Evolutionary conservation across 495 filamentous ascomycete genomes (phyloP).

Genomic region (Penicillium samsonianum): DNA sequence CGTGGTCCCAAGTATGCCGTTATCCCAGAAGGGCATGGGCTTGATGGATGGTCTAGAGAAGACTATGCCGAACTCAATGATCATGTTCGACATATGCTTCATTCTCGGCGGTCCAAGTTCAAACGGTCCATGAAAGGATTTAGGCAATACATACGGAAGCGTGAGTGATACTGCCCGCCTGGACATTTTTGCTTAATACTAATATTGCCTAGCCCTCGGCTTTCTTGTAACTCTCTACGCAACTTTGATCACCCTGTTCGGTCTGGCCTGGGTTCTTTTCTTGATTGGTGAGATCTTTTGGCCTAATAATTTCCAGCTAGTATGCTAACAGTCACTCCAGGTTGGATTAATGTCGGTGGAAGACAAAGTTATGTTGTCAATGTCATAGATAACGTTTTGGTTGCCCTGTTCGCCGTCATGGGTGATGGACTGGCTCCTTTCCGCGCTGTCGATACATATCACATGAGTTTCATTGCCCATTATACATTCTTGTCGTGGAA

Average conservation of each 20-base stretch:
- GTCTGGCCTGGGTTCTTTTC: constrained; percentile 81
- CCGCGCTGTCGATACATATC: constrained; percentile 76
- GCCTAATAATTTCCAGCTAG: background rate
- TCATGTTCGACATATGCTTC: constrained; percentile 78
- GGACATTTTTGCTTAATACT: background rate
- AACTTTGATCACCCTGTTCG: constrained; percentile 77
- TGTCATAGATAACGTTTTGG: constrained; percentile 74
- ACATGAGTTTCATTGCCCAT: constrained; percentile 71
- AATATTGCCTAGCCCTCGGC: constrained; percentile 55
- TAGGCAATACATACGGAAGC: constrained; percentile 68
- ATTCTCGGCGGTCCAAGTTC: constrained; percentile 73
- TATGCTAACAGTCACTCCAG: constrained; percentile 19
- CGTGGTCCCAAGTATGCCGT: constrained; percentile 42
- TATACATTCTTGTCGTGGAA: constrained; percentile 73
- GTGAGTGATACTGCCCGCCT: constrained; percentile 36
- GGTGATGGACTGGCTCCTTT: constrained; percentile 78
- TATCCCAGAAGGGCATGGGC: constrained; percentile 56
- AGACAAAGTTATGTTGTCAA: constrained; percentile 69
- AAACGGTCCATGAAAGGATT: constrained; percentile 75
- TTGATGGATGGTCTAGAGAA: constrained; percentile 68
- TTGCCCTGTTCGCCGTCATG: constrained; percentile 75
- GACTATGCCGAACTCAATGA: constrained; percentile 75
- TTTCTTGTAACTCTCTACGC: constrained; percentile 78
- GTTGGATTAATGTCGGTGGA: constrained; percentile 81
- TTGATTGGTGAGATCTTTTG: constrained; percentile 58